phyloP scores from a whole-genome alignment of 2,329 filamentous ascomycete species.

The Hymenoscyphus fraxineus region DNA sequence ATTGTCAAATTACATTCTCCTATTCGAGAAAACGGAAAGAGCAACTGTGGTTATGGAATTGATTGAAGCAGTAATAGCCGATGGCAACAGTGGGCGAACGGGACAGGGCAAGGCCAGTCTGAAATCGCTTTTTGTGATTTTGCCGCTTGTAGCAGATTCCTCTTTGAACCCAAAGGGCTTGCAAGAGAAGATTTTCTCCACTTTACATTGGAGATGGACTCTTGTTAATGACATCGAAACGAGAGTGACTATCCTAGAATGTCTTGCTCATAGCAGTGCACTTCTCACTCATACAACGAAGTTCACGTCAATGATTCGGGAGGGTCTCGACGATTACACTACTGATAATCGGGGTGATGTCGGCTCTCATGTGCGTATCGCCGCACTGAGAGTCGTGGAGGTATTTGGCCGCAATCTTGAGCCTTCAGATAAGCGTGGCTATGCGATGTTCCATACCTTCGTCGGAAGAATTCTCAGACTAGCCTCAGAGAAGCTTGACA shows the following conservation, averaged over 20 bases:
- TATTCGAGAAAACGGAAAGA: slow-evolving; percentile 40
- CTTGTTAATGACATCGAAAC: slow-evolving; percentile 49
- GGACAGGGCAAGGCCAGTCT: slow-evolving; percentile 45
- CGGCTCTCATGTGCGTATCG: slow-evolving; percentile 78
- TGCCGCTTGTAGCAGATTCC: slow-evolving; percentile 9
- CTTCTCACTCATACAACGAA: slow-evolving; percentile 13
- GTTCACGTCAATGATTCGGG: slow-evolving; percentile 38
- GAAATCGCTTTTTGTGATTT: slow-evolving; percentile 41
- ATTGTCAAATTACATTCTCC: slow-evolving; percentile 46
- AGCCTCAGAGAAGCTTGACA: slow-evolving; percentile 85
- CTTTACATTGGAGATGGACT: slow-evolving; percentile 51
- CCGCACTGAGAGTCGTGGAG: slow-evolving; percentile 68
- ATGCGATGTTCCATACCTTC: slow-evolving; percentile 13
- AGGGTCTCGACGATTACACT: slow-evolving; percentile 81
- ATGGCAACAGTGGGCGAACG: slow-evolving; percentile 32
- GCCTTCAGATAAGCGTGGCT: slow-evolving; percentile 4
- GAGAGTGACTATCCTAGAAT: slow-evolving; percentile 52
- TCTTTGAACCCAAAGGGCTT: not conserved
- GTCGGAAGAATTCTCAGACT: slow-evolving; percentile 53
- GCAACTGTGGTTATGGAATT: slow-evolving; percentile 43
- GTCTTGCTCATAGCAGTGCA: slow-evolving; percentile 46
- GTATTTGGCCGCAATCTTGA: slow-evolving; percentile 29
- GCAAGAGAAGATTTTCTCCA: slow-evolving; percentile 35
- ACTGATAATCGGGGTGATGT: slow-evolving; percentile 86
- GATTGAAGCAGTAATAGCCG: slow-evolving; percentile 42